Evolutionary conservation across 805 yeast genomes (phyloP).

Genomic region (Teunomyces kruisii): DNA sequence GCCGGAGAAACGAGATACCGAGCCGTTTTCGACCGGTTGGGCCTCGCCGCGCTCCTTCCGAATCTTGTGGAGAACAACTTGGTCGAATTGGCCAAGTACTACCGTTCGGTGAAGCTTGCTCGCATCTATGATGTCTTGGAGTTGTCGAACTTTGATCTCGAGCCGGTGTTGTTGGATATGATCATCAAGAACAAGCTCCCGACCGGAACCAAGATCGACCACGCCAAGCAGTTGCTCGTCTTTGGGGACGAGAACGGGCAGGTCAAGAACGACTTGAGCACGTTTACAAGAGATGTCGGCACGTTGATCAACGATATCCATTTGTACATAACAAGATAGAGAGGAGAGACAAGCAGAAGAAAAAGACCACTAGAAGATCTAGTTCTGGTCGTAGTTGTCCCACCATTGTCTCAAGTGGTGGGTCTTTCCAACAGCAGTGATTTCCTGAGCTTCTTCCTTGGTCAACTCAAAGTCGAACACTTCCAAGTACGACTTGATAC

Average conservation of each 20-base stretch:
- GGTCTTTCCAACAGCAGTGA: constrained; percentile 16
- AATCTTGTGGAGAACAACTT: constrained; percentile 35
- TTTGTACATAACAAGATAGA: background rate
- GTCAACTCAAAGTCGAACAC: constrained; percentile 22
- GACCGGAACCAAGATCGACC: constrained; percentile 32
- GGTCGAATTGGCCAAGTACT: constrained; percentile 28
- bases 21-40: background rate
- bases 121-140: constrained; percentile 21
- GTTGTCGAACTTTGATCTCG: constrained; percentile 12
- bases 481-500: constrained; percentile 39
- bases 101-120: constrained; percentile 21
- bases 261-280: constrained; percentile 14
- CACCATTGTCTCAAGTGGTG: constrained; percentile 29
- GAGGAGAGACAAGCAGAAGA: too few species aligned
- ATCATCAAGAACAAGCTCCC: constrained; percentile 33
- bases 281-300: constrained; percentile 29
- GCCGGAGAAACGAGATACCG: background rate
- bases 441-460: constrained; percentile 15
- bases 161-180: constrained; percentile 33
- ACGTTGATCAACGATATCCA: constrained; percentile 21
- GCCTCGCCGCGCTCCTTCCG: background rate
- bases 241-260: constrained; percentile 17
- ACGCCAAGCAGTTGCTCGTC: constrained; percentile 21
- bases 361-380: background rate
- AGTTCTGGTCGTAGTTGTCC: constrained; percentile 15